Conservation (phyloP, 1,284 basidiomycete species). For the Malassezia arunalokei region DNA sequence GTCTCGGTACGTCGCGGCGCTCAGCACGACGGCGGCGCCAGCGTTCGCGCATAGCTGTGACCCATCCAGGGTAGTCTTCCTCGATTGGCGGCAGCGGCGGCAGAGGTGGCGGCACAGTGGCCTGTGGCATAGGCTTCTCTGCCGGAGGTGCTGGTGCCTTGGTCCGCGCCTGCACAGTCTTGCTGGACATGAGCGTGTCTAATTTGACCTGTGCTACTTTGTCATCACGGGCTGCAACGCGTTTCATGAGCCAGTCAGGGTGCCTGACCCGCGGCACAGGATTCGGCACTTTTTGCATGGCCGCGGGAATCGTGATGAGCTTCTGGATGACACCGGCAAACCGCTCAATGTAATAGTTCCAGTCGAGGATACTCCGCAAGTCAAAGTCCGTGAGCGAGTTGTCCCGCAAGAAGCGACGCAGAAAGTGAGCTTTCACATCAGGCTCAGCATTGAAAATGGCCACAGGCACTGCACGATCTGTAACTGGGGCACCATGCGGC, state of each 20-base stretch:
- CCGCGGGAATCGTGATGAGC: conserved; percentile 96
- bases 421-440: conserved; percentile 72
- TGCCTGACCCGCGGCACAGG: conserved; percentile 91
- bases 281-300: conserved; percentile 92
- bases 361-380: conserved; percentile 85
- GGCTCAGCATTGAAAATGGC: conserved; percentile 96
- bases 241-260: conserved; percentile 90
- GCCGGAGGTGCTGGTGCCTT: neutral
- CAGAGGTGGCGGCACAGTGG: neutral
- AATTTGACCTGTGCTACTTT: conserved; percentile 97
- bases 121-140: neutral
- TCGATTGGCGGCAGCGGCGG: conserved; percentile 36
- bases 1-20: conserved; percentile 40
- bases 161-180: neutral
- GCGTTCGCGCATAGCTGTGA: conserved; percentile 63
- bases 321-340: conserved; percentile 97
- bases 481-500: conserved; percentile 85
- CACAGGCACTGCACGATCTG: conserved; percentile 92
- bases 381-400: conserved; percentile 78
- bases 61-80: conserved; percentile 63
- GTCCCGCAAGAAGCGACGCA: conserved; percentile 95
- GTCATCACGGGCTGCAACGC: conserved; percentile 78
- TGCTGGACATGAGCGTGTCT: conserved; percentile 3
- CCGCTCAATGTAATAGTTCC: conserved; percentile 97
- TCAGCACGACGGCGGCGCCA: conserved; percentile 60